Conservation (phyloP, 139 green algal genomes). For the Closterium sp. region DNA sequence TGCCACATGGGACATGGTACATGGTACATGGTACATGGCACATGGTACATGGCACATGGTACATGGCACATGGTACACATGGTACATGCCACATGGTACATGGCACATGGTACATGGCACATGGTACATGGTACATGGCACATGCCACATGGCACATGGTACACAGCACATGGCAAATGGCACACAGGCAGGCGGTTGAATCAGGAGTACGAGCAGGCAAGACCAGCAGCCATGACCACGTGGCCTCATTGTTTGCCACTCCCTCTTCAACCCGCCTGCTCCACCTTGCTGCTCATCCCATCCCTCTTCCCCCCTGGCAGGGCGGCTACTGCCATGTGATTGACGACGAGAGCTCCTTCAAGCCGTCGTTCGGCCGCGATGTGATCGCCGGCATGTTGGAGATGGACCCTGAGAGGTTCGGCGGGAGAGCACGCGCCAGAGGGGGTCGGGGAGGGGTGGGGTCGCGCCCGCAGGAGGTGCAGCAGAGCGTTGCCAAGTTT, state of each 20-base stretch:
- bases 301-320: neutral
- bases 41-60: too few species aligned
- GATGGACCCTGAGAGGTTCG: conserved; percentile 71
- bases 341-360: conserved; percentile 86
- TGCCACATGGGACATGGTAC: too few species aligned
- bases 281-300: neutral
- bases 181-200: neutral
- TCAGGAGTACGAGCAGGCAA: neutral
- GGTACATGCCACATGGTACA: too few species aligned
- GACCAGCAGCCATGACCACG: neutral
- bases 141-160: neutral
- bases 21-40: too few species aligned
- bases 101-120: too few species aligned
- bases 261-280: neutral
- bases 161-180: neutral
- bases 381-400: conserved; percentile 80
- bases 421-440: conserved; percentile 52
- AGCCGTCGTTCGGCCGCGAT: conserved; percentile 67
- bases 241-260: neutral
- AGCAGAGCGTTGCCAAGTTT: conserved; percentile 73
- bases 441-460: neutral
- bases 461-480: conserved; percentile 57
- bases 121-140: too few species aligned
- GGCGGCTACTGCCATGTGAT: conserved; percentile 89
- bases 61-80: too few species aligned